phyloP scores from a whole-genome alignment of 169 alveolate species.

The Plasmodium cynomolgi region DNA sequence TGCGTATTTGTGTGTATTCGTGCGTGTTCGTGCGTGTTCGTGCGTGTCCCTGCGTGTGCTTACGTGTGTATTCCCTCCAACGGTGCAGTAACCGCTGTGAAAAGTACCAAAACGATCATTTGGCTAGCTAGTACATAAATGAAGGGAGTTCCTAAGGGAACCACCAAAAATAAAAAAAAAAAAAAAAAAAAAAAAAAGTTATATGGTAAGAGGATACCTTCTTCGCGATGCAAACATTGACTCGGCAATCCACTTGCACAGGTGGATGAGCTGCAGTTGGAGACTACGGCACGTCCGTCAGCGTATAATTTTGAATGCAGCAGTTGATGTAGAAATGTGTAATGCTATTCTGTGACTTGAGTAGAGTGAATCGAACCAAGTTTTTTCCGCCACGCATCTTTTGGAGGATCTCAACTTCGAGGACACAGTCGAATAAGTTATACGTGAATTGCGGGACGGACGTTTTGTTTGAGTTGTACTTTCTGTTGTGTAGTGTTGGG shows the following conservation, averaged over 20 bases:
- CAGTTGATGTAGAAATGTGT: neutral
- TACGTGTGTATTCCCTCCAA: neutral
- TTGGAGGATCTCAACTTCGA: slow-evolving; percentile 15
- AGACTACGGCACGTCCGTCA: slow-evolving; percentile 9
- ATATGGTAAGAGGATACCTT: neutral
- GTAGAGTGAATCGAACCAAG: slow-evolving; percentile 20
- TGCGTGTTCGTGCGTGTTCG: neutral
- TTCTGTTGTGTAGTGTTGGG: neutral
- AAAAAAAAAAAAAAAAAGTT: neutral
- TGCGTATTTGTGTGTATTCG: too few species aligned
- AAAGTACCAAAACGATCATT: neutral
- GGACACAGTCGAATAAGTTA: slow-evolving; percentile 28
- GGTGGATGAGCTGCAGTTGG: neutral
- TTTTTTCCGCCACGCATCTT: slow-evolving; percentile 6
- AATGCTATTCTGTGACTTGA: slow-evolving; percentile 23
- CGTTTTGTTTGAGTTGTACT: neutral
- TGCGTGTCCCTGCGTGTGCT: neutral
- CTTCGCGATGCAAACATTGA: neutral
- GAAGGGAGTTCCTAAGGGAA: neutral
- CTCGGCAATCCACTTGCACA: neutral
- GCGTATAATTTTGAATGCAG: neutral
- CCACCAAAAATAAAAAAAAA: neutral
- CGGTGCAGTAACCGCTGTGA: neutral
- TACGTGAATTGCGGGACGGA: slow-evolving; percentile 4
- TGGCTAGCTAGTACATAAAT: neutral